Base-by-base conservation (phyloP, 148 eudicot genomes). In the Silene uniflora region DNA sequence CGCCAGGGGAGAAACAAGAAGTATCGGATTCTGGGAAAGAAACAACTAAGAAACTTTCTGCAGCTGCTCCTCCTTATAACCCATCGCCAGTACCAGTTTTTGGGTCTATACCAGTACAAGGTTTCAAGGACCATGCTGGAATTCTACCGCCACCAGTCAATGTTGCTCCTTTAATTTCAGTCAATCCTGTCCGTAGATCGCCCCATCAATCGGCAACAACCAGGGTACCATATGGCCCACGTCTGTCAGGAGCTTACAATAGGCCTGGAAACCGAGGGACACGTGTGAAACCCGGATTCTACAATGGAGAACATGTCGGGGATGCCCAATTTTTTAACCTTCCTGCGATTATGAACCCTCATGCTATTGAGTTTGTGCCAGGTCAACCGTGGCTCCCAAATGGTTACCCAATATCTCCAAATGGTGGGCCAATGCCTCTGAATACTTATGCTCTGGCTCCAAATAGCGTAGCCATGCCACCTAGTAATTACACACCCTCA, bases 181-280 rank as follows among this genome's bases (percentile, higher is more conserved):
- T 91, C 46, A 90, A 79, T 75, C 90, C 90, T 62, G 84, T 81
- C 47, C 93, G 98, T 75, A 80, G 97, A 79, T 90, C 97, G n/a
- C 97, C 93, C 19, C 96, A 90, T 74, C 98, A 94, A 63, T 94
- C 98, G 23, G 98, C 98, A 49, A 88, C 98, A 39, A 85, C 98
- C 23, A 79, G 98, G 78, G 96, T 94, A 42, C 98, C 98, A 4
- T 94, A 91, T 59, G 98, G 98, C 44, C 98, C 98, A 24, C 89
- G 98, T 23, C 85, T 94, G 24, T 84, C 98, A 8, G 94, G 93
- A 27, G 91, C 84, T 44, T 91, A 88, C 77, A 91, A 84, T 75
- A 85, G 97, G 81, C 78, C 88, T 7, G 90, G 93, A 39, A 88
- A 67, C 74, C 84, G 95, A 27, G 83, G 82, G 52, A 78, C 87